Percentiles rank a stretch among this genome's conserved stretches.
These are phyloP conservation scores for Aschersonia sp. DNA, from an alignment of 2,329 filamentous ascomycete genomes.

Conservation along the genomic window DNA sequence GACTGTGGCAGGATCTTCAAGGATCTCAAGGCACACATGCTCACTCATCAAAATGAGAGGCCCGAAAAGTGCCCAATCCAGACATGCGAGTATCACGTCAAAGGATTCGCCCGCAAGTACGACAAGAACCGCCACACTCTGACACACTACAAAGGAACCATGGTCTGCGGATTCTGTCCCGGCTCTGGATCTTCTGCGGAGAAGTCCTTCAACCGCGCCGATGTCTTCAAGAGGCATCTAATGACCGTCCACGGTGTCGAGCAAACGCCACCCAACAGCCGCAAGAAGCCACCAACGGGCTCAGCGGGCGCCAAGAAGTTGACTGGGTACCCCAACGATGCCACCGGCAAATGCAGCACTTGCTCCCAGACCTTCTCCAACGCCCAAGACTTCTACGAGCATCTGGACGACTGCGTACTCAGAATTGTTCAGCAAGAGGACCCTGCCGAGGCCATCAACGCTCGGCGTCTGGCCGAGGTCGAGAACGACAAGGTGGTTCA, in stretches of 20 bases:
- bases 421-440: conserved; percentile 61
- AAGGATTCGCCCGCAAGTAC: conserved; percentile 90
- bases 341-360: conserved; percentile 89
- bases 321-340: conserved; percentile 57
- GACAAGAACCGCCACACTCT: conserved; percentile 92
- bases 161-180: conserved; percentile 92
- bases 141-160: conserved; percentile 93
- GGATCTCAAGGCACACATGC: conserved; percentile 85
- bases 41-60: conserved; percentile 81
- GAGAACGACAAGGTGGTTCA: conserved; percentile 49
- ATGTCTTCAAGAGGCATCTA: conserved; percentile 90
- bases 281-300: conserved; percentile 46
- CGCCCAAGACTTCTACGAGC: conserved; percentile 96
- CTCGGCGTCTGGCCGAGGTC: conserved; percentile 49
- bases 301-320: conserved; percentile 39
- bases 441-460: conserved; percentile 54
- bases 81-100: conserved; percentile 82
- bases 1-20: conserved; percentile 82
- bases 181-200: conserved; percentile 78
- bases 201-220: conserved; percentile 90
- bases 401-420: conserved; percentile 67
- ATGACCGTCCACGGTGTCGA: conserved; percentile 86
- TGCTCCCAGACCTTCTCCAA: conserved; percentile 84
- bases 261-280: conserved; percentile 82
- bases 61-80: conserved; percentile 91